Percentiles rank a stretch among this genome's conserved stretches.
These are phyloP conservation scores for Selaginella tamariscina DNA, from an alignment of 75 land plant genomes.

Conservation along the genomic window DNA sequence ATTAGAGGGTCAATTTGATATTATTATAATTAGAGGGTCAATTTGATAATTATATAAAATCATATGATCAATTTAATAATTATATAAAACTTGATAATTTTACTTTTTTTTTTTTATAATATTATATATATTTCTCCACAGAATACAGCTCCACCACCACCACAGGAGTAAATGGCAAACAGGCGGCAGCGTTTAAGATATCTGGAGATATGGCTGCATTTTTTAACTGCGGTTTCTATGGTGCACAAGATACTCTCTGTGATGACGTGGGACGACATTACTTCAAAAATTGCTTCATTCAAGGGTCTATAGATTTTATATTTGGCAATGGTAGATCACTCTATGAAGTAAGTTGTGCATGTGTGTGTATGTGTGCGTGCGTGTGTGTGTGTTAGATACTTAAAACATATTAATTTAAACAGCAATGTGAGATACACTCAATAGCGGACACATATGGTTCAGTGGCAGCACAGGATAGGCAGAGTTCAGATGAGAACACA, in stretches of 20 bases:
- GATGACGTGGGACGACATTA: constrained; percentile 56
- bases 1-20: no score
- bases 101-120: neutral
- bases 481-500: constrained; percentile 39
- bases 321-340: constrained; percentile 52
- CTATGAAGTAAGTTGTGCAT: constrained; percentile 27
- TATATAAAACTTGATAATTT: neutral
- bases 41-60: no score
- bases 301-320: constrained; percentile 65
- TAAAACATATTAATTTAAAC: constrained; percentile 37
- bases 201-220: constrained; percentile 51
- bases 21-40: neutral
- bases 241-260: constrained; percentile 48
- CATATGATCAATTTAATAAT: no score
- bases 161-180: constrained; percentile 38
- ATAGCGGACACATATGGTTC: constrained; percentile 74
- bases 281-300: constrained; percentile 46
- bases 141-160: constrained; percentile 50
- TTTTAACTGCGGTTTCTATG: constrained; percentile 51
- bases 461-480: constrained; percentile 73
- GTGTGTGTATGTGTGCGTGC: neutral
- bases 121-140: neutral
- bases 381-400: neutral
- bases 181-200: constrained; percentile 45
- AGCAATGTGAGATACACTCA: constrained; percentile 42